These are phyloP conservation scores for Leccinum subrobustum DNA, from an alignment of 1,284 basidiomycete genomes.

Conservation along the genomic window DNA sequence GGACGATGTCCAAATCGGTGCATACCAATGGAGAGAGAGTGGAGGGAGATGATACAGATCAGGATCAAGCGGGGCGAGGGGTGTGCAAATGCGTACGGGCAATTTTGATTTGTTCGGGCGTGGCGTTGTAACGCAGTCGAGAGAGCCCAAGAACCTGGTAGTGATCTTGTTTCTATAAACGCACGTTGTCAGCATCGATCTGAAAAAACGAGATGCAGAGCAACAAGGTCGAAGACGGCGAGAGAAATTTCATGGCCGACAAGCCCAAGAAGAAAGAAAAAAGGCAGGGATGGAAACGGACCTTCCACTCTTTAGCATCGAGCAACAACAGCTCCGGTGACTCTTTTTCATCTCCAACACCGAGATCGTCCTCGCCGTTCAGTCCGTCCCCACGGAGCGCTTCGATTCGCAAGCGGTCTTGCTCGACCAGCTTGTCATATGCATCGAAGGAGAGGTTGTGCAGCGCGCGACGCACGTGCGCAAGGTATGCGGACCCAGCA, in stretches of 20 bases:
- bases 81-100: conserved; percentile 67
- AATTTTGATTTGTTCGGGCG: conserved; percentile 91
- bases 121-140: conserved; percentile 86
- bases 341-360: conserved; percentile 93
- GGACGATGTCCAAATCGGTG: background rate
- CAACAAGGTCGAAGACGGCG: background rate
- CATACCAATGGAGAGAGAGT: conserved; percentile 2
- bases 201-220: background rate
- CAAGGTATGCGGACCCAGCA: conserved; percentile 82
- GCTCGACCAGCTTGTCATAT: conserved; percentile 67
- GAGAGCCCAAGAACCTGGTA: conserved; percentile 96
- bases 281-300: conserved; percentile 32
- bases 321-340: conserved; percentile 65
- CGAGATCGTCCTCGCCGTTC: conserved; percentile 81
- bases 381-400: conserved; percentile 53
- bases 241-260: background rate
- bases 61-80: conserved; percentile 11
- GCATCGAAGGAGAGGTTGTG: conserved; percentile 79
- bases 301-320: conserved; percentile 99
- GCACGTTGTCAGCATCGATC: conserved; percentile 7
- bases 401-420: conserved; percentile 50
- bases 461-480: conserved; percentile 72
- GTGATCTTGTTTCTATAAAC: conserved; percentile 89
- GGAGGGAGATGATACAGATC: conserved; percentile 5
- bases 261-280: background rate